A percentile compares a stretch with the other conserved stretches of the same genome.
Conservation (phyloP, 768 basidiomycete genomes). For the Gelatoporia subvermispora region DNA sequence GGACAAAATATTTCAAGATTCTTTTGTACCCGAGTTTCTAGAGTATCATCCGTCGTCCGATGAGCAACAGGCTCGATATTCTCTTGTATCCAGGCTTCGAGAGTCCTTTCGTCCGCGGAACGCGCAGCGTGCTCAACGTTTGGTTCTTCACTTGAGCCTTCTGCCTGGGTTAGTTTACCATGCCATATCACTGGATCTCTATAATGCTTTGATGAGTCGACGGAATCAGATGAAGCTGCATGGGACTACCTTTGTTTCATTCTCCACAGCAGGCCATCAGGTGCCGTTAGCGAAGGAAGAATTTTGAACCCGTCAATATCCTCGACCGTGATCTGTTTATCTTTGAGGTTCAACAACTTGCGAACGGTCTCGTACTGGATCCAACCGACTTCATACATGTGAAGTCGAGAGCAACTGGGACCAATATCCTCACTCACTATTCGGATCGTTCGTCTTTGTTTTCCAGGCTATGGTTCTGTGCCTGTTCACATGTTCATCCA, state of each 20-base stretch:
- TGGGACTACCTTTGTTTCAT: conserved; percentile 1
- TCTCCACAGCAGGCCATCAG: neutral
- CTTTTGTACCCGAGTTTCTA: conserved; percentile 29
- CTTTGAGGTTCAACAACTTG: conserved; percentile 32
- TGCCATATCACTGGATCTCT: neutral
- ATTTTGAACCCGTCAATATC: conserved; percentile 4
- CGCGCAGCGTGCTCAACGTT: neutral
- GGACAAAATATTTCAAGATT: conserved; percentile 38
- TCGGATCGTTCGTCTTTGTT: conserved; percentile 33
- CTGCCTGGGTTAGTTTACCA: too few species aligned
- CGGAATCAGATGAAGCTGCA: neutral
- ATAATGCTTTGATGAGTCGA: neutral
- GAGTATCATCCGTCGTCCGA: too few species aligned
- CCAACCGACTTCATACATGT: conserved; percentile 35
- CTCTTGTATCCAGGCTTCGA: too few species aligned
- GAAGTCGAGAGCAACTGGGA: neutral
- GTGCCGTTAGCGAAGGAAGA: neutral
- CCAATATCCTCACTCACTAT: conserved; percentile 34
- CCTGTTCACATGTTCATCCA: conserved; percentile 20
- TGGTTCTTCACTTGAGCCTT: too few species aligned
- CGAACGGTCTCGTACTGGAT: conserved; percentile 42
- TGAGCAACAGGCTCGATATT: too few species aligned
- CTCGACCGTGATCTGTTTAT: neutral
- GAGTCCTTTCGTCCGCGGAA: too few species aligned
- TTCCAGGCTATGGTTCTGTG: conserved; percentile 34